Conservation (phyloP, 371 early-diverging fungal species). For the Apophysomyces elegans region DNA sequence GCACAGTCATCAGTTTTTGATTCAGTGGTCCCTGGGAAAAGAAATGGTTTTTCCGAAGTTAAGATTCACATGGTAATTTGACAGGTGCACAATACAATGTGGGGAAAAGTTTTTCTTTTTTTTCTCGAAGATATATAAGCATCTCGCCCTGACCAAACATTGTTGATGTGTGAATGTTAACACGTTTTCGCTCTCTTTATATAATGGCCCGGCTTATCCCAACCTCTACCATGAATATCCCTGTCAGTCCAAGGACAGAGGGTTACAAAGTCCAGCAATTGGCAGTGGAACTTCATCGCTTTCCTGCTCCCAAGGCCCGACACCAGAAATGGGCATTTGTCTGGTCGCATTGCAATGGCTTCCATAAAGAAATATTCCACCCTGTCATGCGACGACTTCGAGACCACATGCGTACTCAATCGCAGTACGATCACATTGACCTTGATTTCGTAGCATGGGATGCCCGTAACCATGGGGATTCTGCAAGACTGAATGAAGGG, state of each 20-base stretch:
- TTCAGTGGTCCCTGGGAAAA: too few relatives aligned
- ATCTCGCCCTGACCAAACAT: too few relatives aligned
- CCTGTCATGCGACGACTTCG: constrained; percentile 37
- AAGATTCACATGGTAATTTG: too few relatives aligned
- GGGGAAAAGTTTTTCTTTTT: too few relatives aligned
- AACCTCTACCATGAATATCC: constrained; percentile 17
- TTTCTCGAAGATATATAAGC: too few relatives aligned
- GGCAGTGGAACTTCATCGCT: constrained; percentile 37
- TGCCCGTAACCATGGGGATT: constrained; percentile 52
- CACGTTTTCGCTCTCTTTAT: background rate
- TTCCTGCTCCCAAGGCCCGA: constrained; percentile 18
- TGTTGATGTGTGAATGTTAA: too few relatives aligned
- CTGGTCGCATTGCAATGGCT: constrained; percentile 49
- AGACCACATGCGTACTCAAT: constrained; percentile 19
- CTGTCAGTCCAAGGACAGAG: constrained; percentile 26
- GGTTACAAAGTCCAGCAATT: constrained; percentile 33
- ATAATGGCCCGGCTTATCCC: constrained; percentile 20
- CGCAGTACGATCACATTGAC: constrained; percentile 29
- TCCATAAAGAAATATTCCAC: constrained; percentile 44
- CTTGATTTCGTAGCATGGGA: constrained; percentile 43
- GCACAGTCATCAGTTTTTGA: too few relatives aligned
- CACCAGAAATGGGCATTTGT: constrained; percentile 31
- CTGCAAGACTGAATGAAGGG: constrained; percentile 43
- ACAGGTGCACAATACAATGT: too few relatives aligned
- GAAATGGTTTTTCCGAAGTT: too few relatives aligned